Conservation (phyloP, 2,329 filamentous ascomycete genomes). For the Claviceps citrina region DNA sequence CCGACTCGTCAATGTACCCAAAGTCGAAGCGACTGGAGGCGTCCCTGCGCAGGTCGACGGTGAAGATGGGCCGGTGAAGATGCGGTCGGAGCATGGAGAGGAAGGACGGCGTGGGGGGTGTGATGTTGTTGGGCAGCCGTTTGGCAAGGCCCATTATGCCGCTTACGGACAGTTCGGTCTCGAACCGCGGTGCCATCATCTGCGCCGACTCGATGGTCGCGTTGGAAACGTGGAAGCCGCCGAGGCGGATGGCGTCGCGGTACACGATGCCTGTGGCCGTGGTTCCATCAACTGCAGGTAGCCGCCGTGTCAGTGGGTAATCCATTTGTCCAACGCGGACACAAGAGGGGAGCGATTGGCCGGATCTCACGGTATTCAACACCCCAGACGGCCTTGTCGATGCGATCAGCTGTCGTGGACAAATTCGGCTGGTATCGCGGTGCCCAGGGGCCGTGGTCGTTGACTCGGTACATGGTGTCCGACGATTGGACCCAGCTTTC, state of each 20-base stretch:
- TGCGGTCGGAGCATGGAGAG: constrained; percentile 28
- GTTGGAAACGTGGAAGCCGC: constrained; percentile 26
- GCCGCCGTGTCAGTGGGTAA: not conserved
- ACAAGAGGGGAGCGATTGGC: constrained; percentile 11
- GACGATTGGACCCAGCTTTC: constrained; percentile 39
- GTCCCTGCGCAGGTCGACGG: constrained; percentile 33
- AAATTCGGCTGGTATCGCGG: constrained; percentile 28
- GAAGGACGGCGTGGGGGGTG: constrained; percentile 27
- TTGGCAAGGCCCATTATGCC: constrained; percentile 39
- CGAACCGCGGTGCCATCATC: constrained; percentile 26
- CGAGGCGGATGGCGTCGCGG: constrained; percentile 33
- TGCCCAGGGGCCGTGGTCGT: constrained; percentile 21
- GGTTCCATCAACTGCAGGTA: constrained; percentile 26
- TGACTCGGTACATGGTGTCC: constrained; percentile 25
- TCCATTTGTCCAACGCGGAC: not conserved
- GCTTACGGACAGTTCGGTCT: constrained; percentile 26
- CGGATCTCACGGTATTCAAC: constrained; percentile 29
- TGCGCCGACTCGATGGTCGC: constrained; percentile 35
- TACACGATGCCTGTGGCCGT: constrained; percentile 33
- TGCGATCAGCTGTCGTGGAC: constrained; percentile 26
- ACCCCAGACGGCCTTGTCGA: constrained; percentile 31
- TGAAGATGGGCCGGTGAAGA: constrained; percentile 29
- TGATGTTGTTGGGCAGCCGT: constrained; percentile 27
- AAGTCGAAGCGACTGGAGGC: constrained; percentile 36
- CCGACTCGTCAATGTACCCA: constrained; percentile 28